Evolutionary conservation across 345 rosid species (phyloP).

Genomic region (Bruguiera sexangula): DNA sequence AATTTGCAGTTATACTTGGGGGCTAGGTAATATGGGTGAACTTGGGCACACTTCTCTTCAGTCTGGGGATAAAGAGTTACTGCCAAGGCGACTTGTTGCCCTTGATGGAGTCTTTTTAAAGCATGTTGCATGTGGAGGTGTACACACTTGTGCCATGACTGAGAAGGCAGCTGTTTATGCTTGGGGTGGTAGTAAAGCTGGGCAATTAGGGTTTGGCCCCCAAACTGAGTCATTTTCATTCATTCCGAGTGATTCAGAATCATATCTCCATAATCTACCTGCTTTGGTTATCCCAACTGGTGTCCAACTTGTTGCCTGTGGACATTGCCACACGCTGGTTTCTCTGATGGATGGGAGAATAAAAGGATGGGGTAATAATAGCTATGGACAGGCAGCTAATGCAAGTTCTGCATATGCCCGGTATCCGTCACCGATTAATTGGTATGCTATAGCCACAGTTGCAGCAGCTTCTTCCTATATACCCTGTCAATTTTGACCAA

Average conservation of each 20-base stretch:
- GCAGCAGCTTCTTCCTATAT: constrained; percentile 11
- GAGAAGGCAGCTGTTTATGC: constrained; percentile 81
- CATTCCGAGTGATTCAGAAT: constrained; percentile 51
- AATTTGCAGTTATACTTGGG: constrained; percentile 85
- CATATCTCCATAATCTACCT: constrained; percentile 69
- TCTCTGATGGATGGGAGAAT: constrained; percentile 72
- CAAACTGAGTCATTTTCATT: constrained; percentile 63
- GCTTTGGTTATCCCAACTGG: constrained; percentile 60
- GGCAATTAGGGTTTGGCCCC: constrained; percentile 92
- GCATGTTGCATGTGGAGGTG: constrained; percentile 87
- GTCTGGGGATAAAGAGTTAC: constrained; percentile 76
- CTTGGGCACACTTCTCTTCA: constrained; percentile 95
- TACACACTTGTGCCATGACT: constrained; percentile 84
- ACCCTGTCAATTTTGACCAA: constrained; percentile 12
- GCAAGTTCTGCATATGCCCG: constrained; percentile 87
- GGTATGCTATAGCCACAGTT: constrained; percentile 44
- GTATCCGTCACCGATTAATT: constrained; percentile 94
- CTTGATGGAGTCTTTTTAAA: constrained; percentile 64
- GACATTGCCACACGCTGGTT: constrained; percentile 86
- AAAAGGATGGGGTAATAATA: constrained; percentile 94
- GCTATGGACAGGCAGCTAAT: constrained; percentile 96
- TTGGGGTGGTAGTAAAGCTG: constrained; percentile 94
- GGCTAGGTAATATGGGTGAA: constrained; percentile 86
- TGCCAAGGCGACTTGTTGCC: constrained; percentile 88
- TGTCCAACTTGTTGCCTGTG: constrained; percentile 88